Evolutionary conservation across 306 rosid genomes (phyloP).

Genomic region (Cercis canadensis): DNA sequence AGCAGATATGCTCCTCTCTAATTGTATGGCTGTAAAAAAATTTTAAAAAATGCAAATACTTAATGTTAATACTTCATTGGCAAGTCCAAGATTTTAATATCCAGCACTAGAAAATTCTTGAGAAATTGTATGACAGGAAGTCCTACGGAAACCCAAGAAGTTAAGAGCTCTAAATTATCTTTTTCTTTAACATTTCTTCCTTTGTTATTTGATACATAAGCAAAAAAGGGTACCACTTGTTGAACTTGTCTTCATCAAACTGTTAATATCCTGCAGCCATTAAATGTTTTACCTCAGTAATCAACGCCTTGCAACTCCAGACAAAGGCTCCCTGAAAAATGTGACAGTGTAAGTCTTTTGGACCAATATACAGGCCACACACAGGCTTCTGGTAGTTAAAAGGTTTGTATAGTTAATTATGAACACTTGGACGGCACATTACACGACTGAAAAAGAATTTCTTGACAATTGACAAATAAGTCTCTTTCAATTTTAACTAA

Average conservation of each 20-base stretch:
- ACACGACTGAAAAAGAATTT: slow-evolving; percentile 19
- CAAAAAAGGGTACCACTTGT: neutral
- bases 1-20: slow-evolving; percentile 14
- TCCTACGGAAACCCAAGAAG: neutral
- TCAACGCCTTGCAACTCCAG: slow-evolving; percentile 92
- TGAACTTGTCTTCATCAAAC: slow-evolving; percentile 1
- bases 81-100: slow-evolving; percentile 14
- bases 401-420: slow-evolving; percentile 22
- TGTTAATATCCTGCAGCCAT: slow-evolving; percentile 20
- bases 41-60: slow-evolving; percentile 16
- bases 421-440: neutral
- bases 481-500: slow-evolving; percentile 14
- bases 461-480: slow-evolving; percentile 27
- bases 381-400: slow-evolving; percentile 13
- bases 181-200: neutral
- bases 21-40: neutral
- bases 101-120: slow-evolving; percentile 6
- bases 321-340: slow-evolving; percentile 88
- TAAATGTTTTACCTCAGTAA: slow-evolving; percentile 76
- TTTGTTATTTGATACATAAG: slow-evolving; percentile 8
- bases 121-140: slow-evolving; percentile 13
- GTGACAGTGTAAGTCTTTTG: slow-evolving; percentile 28
- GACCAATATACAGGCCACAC: slow-evolving; percentile 29
- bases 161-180: neutral
- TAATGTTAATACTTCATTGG: neutral